Base-by-base conservation (phyloP, 139 green algal species). In the Tetraselmis striata region DNA sequence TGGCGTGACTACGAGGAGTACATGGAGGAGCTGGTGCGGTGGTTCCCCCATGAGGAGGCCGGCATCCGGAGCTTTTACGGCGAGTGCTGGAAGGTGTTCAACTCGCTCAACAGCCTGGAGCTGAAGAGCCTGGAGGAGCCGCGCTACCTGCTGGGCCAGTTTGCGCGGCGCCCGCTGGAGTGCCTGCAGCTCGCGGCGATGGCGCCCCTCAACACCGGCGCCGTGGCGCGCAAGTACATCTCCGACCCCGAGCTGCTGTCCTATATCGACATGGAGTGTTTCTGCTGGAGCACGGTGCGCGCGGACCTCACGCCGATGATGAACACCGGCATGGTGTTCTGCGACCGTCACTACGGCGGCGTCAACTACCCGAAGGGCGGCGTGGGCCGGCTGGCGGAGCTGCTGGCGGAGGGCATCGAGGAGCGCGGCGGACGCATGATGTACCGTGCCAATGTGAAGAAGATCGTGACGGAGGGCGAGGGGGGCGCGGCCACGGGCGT, bases 211-310 rank as follows among this genome's bases (percentile, higher is more conserved):
- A 99, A 98, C 88, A 90, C 94, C 18, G 95, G 95, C 79, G 94
- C 98, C 58, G 87, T 96, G 31, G 93, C 95, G 0, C 85, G 95
- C 28, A 90, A 90, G 77, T 86, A 96, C 86, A 98, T 98, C 85
- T 29, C 82, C 78, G 95, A 99, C 83, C 85, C 91, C 5, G 91
- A 96, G 87, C 90, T 98, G 76, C 92, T 99, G 27, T 84, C 81
- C 27, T 98, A 98, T 88, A 98, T 99, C 75, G 96, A 99, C 87
- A 92, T 97, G 25, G 96, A 98, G 91, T 98, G 96, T 93, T 98
- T 94, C 88, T 95, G 94, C 83, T 98, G 95, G 93, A 94, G 88
- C 82, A 98, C 95, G 1, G 96, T 99, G 28, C 32, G 83, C 0
- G 95, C 96, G 1, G 84, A 93, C 85, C 32, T 94, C 28, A 99